phyloP scores from a whole-genome alignment of 352 stramenopile genomes.

The Pythium folliculosum region DNA sequence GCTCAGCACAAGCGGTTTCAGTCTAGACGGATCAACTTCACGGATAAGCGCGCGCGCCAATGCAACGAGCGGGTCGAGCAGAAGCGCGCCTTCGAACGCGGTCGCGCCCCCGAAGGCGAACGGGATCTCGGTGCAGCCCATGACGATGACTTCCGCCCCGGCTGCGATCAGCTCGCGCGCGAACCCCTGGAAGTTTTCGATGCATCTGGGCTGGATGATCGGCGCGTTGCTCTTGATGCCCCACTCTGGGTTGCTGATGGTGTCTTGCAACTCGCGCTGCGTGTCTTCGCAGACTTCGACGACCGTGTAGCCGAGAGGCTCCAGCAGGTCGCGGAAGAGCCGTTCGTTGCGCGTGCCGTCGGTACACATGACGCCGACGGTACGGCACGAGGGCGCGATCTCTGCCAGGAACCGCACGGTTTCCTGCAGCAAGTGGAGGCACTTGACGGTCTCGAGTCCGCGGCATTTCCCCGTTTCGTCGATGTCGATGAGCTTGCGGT shows the following conservation, averaged over 20 bases:
- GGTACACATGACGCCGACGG: slow-evolving; percentile 49
- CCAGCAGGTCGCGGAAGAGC: slow-evolving; percentile 46
- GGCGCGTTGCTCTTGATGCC: slow-evolving; percentile 58
- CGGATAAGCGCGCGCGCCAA: slow-evolving; percentile 51
- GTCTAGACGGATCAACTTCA: slow-evolving; percentile 41
- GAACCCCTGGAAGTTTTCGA: slow-evolving; percentile 46
- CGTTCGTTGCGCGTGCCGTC: slow-evolving; percentile 39
- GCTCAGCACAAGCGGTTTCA: slow-evolving; percentile 38
- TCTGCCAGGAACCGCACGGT: slow-evolving; percentile 37
- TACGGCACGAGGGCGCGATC: slow-evolving; percentile 27
- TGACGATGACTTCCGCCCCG: slow-evolving; percentile 43
- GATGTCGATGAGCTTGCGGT: slow-evolving; percentile 26
- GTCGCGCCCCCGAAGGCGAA: slow-evolving; percentile 39
- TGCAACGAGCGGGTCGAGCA: slow-evolving; percentile 49
- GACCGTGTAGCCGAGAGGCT: slow-evolving; percentile 41
- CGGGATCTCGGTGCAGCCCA: slow-evolving; percentile 59
- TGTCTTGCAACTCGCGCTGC: slow-evolving; percentile 50
- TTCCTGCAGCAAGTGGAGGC: slow-evolving; percentile 51
- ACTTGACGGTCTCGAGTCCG: slow-evolving; percentile 25
- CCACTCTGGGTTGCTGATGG: slow-evolving; percentile 51
- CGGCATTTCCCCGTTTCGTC: slow-evolving; percentile 16
- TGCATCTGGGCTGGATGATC: slow-evolving; percentile 34
- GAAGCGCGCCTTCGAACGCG: slow-evolving; percentile 36
- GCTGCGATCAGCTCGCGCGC: slow-evolving; percentile 34
- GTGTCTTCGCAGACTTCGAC: slow-evolving; percentile 36